These are phyloP conservation scores for Colletotrichum theobromicola DNA, from an alignment of 2,329 filamentous ascomycete species.

Conservation along the genomic window DNA sequence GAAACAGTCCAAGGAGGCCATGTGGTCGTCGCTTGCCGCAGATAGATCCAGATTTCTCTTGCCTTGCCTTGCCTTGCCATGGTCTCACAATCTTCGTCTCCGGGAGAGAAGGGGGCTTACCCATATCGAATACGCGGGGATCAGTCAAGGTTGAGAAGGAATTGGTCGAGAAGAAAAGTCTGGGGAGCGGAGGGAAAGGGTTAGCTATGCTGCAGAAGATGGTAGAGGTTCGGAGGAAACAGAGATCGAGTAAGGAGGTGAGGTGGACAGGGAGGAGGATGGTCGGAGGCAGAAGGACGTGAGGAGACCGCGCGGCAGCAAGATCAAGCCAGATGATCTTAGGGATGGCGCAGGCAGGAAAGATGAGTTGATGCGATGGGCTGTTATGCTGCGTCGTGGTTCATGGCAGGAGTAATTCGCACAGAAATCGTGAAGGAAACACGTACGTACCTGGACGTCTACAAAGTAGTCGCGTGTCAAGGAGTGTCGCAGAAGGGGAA, in stretches of 20 bases:
- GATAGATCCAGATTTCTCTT: constrained; percentile 4
- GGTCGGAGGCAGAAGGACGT: constrained; percentile 1
- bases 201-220: constrained; percentile 27
- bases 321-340: not conserved
- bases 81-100: constrained; percentile 9
- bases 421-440: not conserved
- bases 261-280: constrained; percentile 1
- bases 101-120: constrained; percentile 45
- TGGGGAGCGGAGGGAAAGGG: constrained; percentile 22
- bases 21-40: not conserved
- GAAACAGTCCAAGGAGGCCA: not conserved
- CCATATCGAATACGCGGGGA: constrained; percentile 45
- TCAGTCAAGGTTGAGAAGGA: constrained; percentile 28
- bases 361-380: not conserved
- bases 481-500: constrained; percentile 32
- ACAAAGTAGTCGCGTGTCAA: constrained; percentile 38
- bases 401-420: not conserved
- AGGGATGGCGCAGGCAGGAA: not conserved
- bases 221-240: not conserved
- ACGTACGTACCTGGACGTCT: constrained; percentile 28
- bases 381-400: not conserved
- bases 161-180: constrained; percentile 27
- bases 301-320: not conserved
- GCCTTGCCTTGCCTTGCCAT: constrained; percentile 22
- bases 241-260: not conserved